Base-by-base conservation (phyloP, 73 alveolate genomes). In the Symbiodinium natans region DNA sequence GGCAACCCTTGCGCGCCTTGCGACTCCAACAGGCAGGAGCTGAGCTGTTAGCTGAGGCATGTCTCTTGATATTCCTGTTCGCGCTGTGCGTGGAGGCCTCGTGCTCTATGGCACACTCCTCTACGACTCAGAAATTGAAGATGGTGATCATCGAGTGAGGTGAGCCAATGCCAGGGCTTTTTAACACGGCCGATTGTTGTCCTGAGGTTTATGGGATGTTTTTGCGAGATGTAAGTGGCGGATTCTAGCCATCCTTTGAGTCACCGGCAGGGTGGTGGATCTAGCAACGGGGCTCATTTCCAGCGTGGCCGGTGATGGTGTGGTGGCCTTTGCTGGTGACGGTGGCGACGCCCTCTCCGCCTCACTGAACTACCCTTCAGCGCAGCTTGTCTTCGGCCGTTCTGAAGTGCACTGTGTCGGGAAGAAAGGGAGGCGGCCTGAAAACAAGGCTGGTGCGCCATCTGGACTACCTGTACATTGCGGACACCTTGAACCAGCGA, bases 1-100 rank as follows among this genome's bases (percentile, higher is more conserved):
- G 36, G 80, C 80, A 23, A 63, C 80, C 36, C 80, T 63, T n/a
- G 80, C 80, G 33, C 80, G 80, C 80, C 80, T 63, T 25, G 80
- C 80, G 36, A 63, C 4, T n/a, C 80, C 80, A 25, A 63, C 36
- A 63, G 80, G 80, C 80, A 27, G 21, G 33, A 27, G 21, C 6
- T 46, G 59, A 9, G 21, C 21, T 9, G 13, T 6, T 9, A 46
- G 59, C 13, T 46, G 59, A 9, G 6, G 59, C 59, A 9, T 46
- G 59, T 9, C 21, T 46, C 59, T 6, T 6, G 59, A 13, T 46
- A 13, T 6, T 46, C 13, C 13, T 46, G 59, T n/a, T n/a, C n/a
- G n/a, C n/a, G n/a, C n/a, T n/a, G 15, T 63, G 36, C 27, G 36
- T 13, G 11, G 38, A 63, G 80, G 80, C 80, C 80, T 63, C 40